phyloP scores from a whole-genome alignment of 1,139 yeast genomes.

The Debaryomycetaceae sp. region DNA sequence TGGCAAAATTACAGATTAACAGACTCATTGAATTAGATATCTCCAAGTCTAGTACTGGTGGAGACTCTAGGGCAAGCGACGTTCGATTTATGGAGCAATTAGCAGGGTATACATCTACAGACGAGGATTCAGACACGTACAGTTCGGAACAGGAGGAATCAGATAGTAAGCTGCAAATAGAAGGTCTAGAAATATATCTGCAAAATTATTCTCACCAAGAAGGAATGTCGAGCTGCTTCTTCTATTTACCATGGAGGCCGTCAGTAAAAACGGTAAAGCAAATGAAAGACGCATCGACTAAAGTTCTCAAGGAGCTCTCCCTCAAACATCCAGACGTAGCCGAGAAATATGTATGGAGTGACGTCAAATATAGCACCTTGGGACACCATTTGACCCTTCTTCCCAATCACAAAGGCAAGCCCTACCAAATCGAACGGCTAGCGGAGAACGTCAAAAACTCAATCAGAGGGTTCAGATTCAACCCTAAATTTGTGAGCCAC shows the following conservation, averaged over 20 bases:
- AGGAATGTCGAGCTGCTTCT: conserved; percentile 10
- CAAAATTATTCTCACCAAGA: conserved; percentile 10
- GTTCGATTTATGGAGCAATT: conserved; percentile 1
- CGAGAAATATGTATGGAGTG: conserved; percentile 2
- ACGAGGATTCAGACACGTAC: conserved; percentile 3
- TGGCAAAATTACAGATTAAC: background rate
- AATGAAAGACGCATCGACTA: conserved; percentile 5
- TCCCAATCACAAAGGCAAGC: conserved; percentile 7
- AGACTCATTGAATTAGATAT: background rate
- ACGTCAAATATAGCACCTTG: conserved; percentile 1
- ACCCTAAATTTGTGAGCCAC: conserved; percentile 2
- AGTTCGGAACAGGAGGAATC: background rate
- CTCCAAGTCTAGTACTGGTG: background rate
- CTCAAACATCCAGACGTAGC: background rate
- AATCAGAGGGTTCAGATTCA: conserved; percentile 2
- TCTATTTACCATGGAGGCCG: conserved; percentile 14
- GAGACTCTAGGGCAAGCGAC: background rate
- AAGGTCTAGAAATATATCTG: conserved; percentile 9
- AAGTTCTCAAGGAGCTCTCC: conserved; percentile 3
- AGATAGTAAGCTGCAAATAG: conserved; percentile 2
- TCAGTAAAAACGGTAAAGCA: conserved; percentile 6
- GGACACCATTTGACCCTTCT: conserved; percentile 7
- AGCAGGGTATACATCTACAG: conserved; percentile 1
- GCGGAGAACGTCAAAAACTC: conserved; percentile 5
- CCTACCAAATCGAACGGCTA: conserved; percentile 4